Conservation (phyloP, 768 basidiomycete species). For the Polyporus arcularius region DNA sequence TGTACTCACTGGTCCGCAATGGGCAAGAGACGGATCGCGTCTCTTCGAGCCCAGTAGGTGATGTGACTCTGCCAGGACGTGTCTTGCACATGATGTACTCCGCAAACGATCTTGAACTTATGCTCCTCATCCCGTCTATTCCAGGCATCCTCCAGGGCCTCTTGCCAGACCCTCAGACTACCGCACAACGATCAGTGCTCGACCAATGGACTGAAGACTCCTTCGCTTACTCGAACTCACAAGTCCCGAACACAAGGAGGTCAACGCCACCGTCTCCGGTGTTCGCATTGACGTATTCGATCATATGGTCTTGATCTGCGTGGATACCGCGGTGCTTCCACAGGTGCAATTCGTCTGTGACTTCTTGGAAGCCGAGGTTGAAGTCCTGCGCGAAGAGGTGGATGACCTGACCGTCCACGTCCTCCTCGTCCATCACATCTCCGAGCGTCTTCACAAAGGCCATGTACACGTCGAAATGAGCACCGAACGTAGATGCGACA, state of each 20-base stretch:
- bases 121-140: conserved; percentile 35
- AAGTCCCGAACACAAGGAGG: conserved; percentile 44
- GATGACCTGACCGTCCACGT: conserved; percentile 19
- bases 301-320: conserved; percentile 28
- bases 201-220: neutral
- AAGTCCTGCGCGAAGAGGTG: conserved; percentile 38
- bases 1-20: conserved; percentile 43
- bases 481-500: conserved; percentile 36
- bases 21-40: conserved; percentile 39
- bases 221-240: conserved; percentile 42
- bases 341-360: conserved; percentile 34
- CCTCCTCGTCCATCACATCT: conserved; percentile 29
- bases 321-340: conserved; percentile 31
- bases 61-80: conserved; percentile 34
- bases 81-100: conserved; percentile 39
- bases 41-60: conserved; percentile 38
- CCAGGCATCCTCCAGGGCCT: conserved; percentile 37
- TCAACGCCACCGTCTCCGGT: conserved; percentile 31
- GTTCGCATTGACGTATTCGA: conserved; percentile 28
- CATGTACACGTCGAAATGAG: conserved; percentile 43
- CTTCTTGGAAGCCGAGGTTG: conserved; percentile 33
- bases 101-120: conserved; percentile 46
- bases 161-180: conserved; percentile 28
- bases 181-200: neutral
- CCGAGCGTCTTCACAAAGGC: conserved; percentile 36